Conservation (phyloP, 108 stramenopile species). For the Discostella stelligeroides region DNA sequence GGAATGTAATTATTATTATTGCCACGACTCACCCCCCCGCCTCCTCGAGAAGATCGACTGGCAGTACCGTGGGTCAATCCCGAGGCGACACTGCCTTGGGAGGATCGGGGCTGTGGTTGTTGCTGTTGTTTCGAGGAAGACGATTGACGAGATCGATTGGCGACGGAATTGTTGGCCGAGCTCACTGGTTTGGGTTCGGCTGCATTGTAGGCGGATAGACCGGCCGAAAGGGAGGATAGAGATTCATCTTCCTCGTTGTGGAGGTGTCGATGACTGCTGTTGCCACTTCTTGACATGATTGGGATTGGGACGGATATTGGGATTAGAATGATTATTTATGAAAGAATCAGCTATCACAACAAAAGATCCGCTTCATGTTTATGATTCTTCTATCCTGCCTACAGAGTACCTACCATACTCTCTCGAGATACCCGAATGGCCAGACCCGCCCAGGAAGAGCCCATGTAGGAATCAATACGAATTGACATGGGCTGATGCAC, state of each 20-base stretch:
- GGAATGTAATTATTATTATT: not conserved
- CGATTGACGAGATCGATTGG: constrained; percentile 14
- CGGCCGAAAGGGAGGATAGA: constrained; percentile 44
- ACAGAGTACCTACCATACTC: too few relatives aligned
- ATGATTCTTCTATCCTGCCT: too few relatives aligned
- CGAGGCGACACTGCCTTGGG: constrained; percentile 7
- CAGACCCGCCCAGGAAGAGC: too few relatives aligned
- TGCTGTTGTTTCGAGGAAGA: constrained; percentile 3
- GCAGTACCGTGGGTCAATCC: constrained; percentile 18
- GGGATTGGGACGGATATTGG: too few relatives aligned
- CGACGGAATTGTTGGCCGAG: not conserved
- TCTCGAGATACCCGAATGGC: too few relatives aligned
- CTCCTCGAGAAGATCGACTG: not conserved
- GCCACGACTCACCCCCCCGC: not conserved
- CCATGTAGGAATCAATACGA: too few relatives aligned
- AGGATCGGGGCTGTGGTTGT: not conserved
- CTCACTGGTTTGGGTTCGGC: constrained; percentile 44
- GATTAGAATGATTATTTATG: too few relatives aligned
- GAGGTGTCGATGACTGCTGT: not conserved
- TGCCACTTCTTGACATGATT: not conserved
- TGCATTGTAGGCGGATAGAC: constrained; percentile 46
- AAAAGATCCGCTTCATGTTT: too few relatives aligned
- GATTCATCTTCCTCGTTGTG: constrained; percentile 33
- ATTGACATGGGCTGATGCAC: too few relatives aligned
- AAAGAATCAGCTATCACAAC: too few relatives aligned